A percentile compares a stretch with the other conserved stretches of the same genome.
Evolutionary conservation across 2,329 filamentous ascomycete genomes (phyloP).

Genomic region (Neonectria sp.): DNA sequence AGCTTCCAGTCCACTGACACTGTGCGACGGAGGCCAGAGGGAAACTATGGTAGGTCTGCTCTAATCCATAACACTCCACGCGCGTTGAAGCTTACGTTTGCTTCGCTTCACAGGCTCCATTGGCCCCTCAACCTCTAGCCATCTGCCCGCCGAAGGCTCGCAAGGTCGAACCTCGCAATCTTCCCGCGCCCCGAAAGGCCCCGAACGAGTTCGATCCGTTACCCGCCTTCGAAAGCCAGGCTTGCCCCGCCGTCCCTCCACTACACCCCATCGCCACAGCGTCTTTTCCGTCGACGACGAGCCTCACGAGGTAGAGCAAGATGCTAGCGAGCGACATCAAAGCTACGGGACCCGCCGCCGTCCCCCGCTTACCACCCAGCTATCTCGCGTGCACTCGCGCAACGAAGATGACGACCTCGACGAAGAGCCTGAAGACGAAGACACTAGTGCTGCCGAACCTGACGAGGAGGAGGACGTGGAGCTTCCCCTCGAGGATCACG

Average conservation of each 20-base stretch:
- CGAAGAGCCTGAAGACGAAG: slow-evolving; percentile 36
- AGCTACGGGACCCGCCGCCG: slow-evolving; percentile 54
- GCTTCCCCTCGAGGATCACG: slow-evolving; percentile 61
- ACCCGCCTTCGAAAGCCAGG: slow-evolving; percentile 78
- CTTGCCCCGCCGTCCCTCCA: slow-evolving; percentile 81
- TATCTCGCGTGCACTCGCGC: slow-evolving; percentile 61
- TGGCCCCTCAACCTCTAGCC: slow-evolving; percentile 40
- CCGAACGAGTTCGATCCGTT: slow-evolving; percentile 63
- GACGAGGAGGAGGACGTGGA: slow-evolving; percentile 55
- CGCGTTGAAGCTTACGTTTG: slow-evolving; percentile 30
- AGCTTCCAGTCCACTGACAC: slow-evolving; percentile 74
- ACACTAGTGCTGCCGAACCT: slow-evolving; percentile 48
- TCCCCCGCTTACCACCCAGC: slow-evolving; percentile 49
- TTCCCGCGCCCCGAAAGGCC: slow-evolving; percentile 59
- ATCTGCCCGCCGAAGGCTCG: slow-evolving; percentile 55
- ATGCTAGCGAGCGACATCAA: slow-evolving; percentile 67
- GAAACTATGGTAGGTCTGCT: slow-evolving; percentile 66
- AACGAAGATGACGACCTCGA: slow-evolving; percentile 46
- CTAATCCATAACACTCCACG: slow-evolving; percentile 15
- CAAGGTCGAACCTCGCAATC: slow-evolving; percentile 50
- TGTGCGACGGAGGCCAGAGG: slow-evolving; percentile 70
- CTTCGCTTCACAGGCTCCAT: slow-evolving; percentile 45
- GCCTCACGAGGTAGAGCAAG: slow-evolving; percentile 82
- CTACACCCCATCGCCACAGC: slow-evolving; percentile 83
- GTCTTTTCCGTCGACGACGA: slow-evolving; percentile 95